These are phyloP conservation scores for Fusarium sublunatum DNA, from an alignment of 2,329 filamentous ascomycete genomes.

Conservation along the genomic window DNA sequence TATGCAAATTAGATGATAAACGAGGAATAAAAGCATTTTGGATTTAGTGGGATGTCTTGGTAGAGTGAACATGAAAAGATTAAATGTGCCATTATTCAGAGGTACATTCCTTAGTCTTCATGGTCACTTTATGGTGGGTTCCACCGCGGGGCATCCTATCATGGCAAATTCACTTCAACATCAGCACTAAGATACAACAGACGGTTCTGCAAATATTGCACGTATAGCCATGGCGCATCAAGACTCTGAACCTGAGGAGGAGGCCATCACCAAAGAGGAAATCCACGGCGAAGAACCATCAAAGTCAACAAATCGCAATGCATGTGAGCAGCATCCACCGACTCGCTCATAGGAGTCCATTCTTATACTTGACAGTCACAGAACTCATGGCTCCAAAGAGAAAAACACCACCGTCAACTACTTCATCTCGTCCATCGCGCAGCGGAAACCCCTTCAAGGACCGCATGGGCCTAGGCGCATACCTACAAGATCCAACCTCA, in stretches of 20 bases:
- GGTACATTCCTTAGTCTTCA: no score
- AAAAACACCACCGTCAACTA: conserved; percentile 44
- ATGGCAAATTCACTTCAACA: conserved; percentile 12
- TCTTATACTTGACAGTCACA: conserved; percentile 35
- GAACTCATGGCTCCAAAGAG: conserved; percentile 54
- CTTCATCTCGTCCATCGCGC: conserved; percentile 30
- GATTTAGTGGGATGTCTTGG: not conserved
- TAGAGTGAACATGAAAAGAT: not conserved
- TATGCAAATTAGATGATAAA: not conserved
- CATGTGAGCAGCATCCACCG: conserved; percentile 52
- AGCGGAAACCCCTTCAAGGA: conserved; percentile 55
- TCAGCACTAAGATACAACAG: not conserved
- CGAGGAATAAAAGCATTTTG: conserved; percentile 1
- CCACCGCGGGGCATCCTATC: conserved; percentile 31
- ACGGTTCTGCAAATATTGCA: not conserved
- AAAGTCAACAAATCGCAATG: conserved; percentile 51
- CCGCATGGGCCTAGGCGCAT: conserved; percentile 73
- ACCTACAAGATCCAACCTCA: conserved; percentile 71
- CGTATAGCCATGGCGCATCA: conserved; percentile 41
- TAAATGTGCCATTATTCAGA: not conserved
- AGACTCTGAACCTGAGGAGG: conserved; percentile 53
- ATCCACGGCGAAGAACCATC: conserved; percentile 50
- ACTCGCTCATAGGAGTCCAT: not conserved
- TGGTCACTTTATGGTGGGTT: not conserved
- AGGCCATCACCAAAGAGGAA: conserved; percentile 58